Percentiles rank a stretch among this genome's conserved stretches.
Conservation (phyloP, 106 monocot genomes). For the Ottelia alismoides region DNA sequence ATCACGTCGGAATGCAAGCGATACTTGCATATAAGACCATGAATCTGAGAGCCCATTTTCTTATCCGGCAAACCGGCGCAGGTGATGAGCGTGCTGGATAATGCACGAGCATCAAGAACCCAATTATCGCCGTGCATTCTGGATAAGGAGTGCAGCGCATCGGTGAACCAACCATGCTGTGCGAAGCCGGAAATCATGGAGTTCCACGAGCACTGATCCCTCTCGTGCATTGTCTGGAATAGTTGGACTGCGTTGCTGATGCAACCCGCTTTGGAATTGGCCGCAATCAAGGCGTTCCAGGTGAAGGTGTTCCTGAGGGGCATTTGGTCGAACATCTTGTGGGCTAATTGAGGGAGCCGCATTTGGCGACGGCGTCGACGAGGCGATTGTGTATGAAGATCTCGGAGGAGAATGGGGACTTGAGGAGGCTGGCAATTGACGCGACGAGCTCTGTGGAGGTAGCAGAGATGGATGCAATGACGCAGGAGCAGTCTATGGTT, state of each 20-base stretch:
- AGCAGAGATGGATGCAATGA: slow-evolving; percentile 29
- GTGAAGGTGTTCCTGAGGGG: slow-evolving; percentile 37
- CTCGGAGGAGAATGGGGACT: slow-evolving; percentile 39
- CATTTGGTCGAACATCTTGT: slow-evolving; percentile 44
- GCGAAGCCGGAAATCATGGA: slow-evolving; percentile 63
- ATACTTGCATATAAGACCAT: slow-evolving; percentile 35
- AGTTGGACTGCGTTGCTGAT: slow-evolving; percentile 20
- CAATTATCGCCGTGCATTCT: slow-evolving; percentile 47
- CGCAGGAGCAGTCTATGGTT: too few relatives aligned
- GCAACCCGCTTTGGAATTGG: slow-evolving; percentile 15
- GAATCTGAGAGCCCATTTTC: slow-evolving; percentile 34
- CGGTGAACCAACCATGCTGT: slow-evolving; percentile 33
- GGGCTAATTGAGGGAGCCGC: slow-evolving; percentile 23
- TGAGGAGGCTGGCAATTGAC: slow-evolving; percentile 44
- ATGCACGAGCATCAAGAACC: slow-evolving; percentile 27
- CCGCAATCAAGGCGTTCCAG: slow-evolving; percentile 42
- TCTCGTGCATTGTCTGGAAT: slow-evolving; percentile 32
- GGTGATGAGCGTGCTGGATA: slow-evolving; percentile 49
- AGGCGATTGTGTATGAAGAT: slow-evolving; percentile 70
- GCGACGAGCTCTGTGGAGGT: slow-evolving; percentile 12
- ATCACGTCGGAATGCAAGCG: slow-evolving; percentile 35
- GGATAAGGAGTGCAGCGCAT: slow-evolving; percentile 25
- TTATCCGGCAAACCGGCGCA: slow-evolving; percentile 32
- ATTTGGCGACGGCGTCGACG: slow-evolving; percentile 44
- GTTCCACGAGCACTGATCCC: slow-evolving; percentile 79